phyloP scores from a whole-genome alignment of 257 asterid species.

The Solanum lycopersicoides region DNA sequence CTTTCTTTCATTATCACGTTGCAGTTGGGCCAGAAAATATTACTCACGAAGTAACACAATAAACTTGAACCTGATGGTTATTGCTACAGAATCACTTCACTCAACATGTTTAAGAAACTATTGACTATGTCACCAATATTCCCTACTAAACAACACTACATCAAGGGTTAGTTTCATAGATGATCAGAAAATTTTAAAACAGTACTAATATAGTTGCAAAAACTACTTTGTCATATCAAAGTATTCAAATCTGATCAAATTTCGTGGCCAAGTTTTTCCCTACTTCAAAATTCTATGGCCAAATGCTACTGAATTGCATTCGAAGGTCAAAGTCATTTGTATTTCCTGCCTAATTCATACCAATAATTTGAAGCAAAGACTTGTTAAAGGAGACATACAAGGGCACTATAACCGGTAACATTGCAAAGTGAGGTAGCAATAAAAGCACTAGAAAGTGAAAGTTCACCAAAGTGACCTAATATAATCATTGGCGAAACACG shows the following conservation, averaged over 20 bases:
- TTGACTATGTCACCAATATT: too few relatives aligned
- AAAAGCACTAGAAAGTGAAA: conserved; percentile 45
- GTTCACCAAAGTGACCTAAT: conserved; percentile 46
- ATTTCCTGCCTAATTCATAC: too few relatives aligned
- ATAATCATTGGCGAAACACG: conserved; percentile 46
- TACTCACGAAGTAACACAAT: background rate
- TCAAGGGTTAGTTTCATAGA: background rate
- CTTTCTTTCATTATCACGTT: background rate
- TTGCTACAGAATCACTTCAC: background rate
- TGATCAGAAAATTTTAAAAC: too few relatives aligned
- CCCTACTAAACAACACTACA: background rate
- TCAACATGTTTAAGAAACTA: too few relatives aligned
- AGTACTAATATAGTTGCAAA: too few relatives aligned
- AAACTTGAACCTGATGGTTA: background rate
- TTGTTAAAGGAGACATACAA: conserved; percentile 10
- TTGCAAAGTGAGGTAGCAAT: conserved; percentile 50
- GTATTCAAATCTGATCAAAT: background rate
- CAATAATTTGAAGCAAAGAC: background rate
- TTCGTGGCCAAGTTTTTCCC: too few relatives aligned
- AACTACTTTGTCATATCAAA: background rate
- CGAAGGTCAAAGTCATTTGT: background rate
- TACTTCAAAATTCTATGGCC: background rate
- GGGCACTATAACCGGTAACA: conserved; percentile 47
- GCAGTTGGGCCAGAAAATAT: background rate
- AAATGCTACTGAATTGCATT: too few relatives aligned